Evolutionary conservation across 2,329 filamentous ascomycete species (phyloP).

Genomic region (Aureobasidium sp.): DNA sequence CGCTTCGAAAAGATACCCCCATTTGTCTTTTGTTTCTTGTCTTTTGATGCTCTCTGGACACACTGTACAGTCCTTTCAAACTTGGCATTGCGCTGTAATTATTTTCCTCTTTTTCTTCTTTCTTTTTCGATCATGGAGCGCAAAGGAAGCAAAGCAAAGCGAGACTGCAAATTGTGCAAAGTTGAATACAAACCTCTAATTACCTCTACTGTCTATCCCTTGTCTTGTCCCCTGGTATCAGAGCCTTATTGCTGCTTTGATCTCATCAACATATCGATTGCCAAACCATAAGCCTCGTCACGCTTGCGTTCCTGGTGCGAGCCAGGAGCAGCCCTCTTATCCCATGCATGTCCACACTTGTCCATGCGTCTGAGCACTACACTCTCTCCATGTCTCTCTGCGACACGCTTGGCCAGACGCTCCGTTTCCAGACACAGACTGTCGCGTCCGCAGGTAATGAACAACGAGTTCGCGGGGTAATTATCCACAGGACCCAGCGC

Average conservation of each 20-base stretch:
- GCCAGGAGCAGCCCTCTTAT: constrained; percentile 29
- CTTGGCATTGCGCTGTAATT: not conserved
- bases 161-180: not conserved
- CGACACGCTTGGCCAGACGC: constrained; percentile 27
- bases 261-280: constrained; percentile 20
- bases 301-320: constrained; percentile 25
- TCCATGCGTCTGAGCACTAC: constrained; percentile 27
- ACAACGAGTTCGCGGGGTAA: constrained; percentile 25
- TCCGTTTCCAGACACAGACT: constrained; percentile 32
- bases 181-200: not conserved
- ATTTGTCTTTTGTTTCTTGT: not conserved
- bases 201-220: not conserved
- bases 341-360: constrained; percentile 32
- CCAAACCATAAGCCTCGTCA: constrained; percentile 28
- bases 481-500: constrained; percentile 23
- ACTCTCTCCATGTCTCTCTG: constrained; percentile 17
- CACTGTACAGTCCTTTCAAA: not conserved
- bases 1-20: constrained; percentile 5
- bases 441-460: constrained; percentile 34
- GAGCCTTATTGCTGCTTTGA: not conserved
- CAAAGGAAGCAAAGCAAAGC: not conserved
- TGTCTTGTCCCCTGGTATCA: too few relatives aligned
- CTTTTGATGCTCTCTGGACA: not conserved
- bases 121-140: not conserved
- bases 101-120: not conserved